These are phyloP conservation scores for Mercurialis annua DNA, from an alignment of 345 rosid genomes.

Conservation along the genomic window DNA sequence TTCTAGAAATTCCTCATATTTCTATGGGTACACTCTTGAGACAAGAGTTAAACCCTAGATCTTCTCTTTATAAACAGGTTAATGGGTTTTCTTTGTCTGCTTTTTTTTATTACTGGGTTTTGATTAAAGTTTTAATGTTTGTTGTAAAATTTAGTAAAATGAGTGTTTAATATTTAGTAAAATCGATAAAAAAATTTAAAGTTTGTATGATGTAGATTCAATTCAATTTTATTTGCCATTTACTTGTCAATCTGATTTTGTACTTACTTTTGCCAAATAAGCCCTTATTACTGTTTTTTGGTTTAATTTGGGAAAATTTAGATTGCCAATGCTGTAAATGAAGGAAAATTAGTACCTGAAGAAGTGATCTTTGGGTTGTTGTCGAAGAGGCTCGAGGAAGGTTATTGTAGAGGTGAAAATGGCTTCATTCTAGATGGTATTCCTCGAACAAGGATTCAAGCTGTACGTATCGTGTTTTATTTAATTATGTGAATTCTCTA, in stretches of 20 bases:
- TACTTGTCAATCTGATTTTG: too few relatives aligned
- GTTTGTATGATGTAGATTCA: too few relatives aligned
- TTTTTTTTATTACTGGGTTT: neutral
- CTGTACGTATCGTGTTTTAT: slow-evolving; percentile 27
- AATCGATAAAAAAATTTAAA: too few relatives aligned
- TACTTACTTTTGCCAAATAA: too few relatives aligned
- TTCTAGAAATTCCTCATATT: slow-evolving; percentile 84
- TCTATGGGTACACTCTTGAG: slow-evolving; percentile 85
- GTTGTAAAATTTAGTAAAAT: neutral
- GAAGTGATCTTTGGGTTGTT: slow-evolving; percentile 69
- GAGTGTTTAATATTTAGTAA: neutral
- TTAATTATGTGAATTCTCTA: neutral
- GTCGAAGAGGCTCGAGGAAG: slow-evolving; percentile 86
- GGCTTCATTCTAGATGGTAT: slow-evolving; percentile 96
- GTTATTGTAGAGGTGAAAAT: slow-evolving; percentile 67
- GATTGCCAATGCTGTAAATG: slow-evolving; percentile 63
- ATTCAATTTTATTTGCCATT: too few relatives aligned
- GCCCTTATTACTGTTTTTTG: neutral
- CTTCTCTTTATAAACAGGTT: slow-evolving; percentile 75
- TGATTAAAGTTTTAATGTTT: neutral
- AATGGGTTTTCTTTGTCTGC: too few relatives aligned
- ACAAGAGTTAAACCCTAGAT: slow-evolving; percentile 74
- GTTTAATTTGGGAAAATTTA: slow-evolving; percentile 1
- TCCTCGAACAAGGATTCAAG: slow-evolving; percentile 80
- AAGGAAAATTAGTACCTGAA: slow-evolving; percentile 68